Percentiles rank a stretch among this genome's conserved stretches.
Evolutionary conservation across 371 early-diverging fungal genomes (phyloP).

Genomic region (Circinella umbellata): DNA sequence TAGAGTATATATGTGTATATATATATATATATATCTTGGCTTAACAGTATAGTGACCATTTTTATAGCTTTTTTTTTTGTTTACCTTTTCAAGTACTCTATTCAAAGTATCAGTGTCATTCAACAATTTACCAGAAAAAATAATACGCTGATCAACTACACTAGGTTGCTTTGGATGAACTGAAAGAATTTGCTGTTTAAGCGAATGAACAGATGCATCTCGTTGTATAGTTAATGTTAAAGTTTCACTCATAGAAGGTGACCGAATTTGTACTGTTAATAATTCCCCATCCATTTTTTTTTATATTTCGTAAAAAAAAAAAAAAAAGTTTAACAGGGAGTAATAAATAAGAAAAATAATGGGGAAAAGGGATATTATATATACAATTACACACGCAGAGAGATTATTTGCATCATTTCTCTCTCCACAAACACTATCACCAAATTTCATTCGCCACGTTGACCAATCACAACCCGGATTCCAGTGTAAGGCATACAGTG

Average conservation of each 20-base stretch:
- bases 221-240: conserved; percentile 22
- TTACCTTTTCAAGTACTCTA: conserved; percentile 39
- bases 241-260: conserved; percentile 49
- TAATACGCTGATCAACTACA: conserved; percentile 44
- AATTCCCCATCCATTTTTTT: background rate
- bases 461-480: too few species aligned
- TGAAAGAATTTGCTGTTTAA: conserved; percentile 37
- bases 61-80: background rate
- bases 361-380: background rate
- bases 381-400: background rate
- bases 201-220: conserved; percentile 27
- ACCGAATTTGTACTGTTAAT: conserved; percentile 39
- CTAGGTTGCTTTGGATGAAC: conserved; percentile 45
- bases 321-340: background rate
- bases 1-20: too few species aligned
- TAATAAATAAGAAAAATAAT: too few species aligned
- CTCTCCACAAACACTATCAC: too few species aligned
- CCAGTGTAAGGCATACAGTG: too few species aligned
- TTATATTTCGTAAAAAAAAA: background rate
- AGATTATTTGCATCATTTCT: too few species aligned
- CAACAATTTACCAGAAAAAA: conserved; percentile 44
- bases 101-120: conserved; percentile 31
- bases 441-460: too few species aligned
- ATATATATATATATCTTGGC: too few species aligned
- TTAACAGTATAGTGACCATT: too few species aligned